These are phyloP conservation scores for Mychonastes homosphaera DNA, from an alignment of 139 green algal species.

Conservation along the genomic window DNA sequence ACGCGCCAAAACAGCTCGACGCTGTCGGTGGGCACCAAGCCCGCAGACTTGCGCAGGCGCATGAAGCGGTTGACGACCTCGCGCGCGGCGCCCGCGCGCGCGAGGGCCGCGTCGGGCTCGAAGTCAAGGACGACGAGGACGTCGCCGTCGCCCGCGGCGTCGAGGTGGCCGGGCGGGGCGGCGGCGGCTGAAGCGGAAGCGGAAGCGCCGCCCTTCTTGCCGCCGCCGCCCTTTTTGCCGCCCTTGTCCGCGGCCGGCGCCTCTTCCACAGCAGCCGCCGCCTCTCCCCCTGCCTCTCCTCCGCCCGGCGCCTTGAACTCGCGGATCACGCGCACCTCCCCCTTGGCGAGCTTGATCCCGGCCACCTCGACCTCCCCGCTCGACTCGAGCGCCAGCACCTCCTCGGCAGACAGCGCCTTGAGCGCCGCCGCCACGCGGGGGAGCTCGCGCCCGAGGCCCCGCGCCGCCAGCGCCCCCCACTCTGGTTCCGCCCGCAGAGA, in stretches of 20 bases:
- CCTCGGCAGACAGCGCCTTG: constrained; percentile 38
- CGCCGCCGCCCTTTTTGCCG: neutral
- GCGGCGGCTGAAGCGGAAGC: neutral
- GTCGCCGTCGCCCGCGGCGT: constrained; percentile 55
- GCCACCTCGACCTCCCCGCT: constrained; percentile 46
- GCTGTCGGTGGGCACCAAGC: constrained; percentile 53
- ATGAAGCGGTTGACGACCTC: constrained; percentile 95
- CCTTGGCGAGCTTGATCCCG: constrained; percentile 62
- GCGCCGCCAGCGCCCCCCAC: constrained; percentile 73
- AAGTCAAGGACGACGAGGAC: constrained; percentile 92
- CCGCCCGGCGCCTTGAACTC: constrained; percentile 67
- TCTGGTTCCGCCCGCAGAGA: constrained; percentile 72
- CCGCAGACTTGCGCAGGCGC: constrained; percentile 86
- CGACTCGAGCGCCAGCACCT: constrained; percentile 59
- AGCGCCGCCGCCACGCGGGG: constrained; percentile 40
- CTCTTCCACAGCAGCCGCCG: constrained; percentile 46
- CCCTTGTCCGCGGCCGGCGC: neutral
- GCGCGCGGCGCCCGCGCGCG: constrained; percentile 61
- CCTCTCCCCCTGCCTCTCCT: constrained; percentile 29
- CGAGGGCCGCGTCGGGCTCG: constrained; percentile 45
- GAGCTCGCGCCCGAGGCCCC: constrained; percentile 78
- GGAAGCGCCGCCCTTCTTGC: neutral
- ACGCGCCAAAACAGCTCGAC: constrained; percentile 49
- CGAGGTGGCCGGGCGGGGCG: neutral
- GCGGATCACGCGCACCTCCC: constrained; percentile 37